phyloP scores from a whole-genome alignment of 176 grass and related monocot species.

The Ampelocalamus luodianensis region DNA sequence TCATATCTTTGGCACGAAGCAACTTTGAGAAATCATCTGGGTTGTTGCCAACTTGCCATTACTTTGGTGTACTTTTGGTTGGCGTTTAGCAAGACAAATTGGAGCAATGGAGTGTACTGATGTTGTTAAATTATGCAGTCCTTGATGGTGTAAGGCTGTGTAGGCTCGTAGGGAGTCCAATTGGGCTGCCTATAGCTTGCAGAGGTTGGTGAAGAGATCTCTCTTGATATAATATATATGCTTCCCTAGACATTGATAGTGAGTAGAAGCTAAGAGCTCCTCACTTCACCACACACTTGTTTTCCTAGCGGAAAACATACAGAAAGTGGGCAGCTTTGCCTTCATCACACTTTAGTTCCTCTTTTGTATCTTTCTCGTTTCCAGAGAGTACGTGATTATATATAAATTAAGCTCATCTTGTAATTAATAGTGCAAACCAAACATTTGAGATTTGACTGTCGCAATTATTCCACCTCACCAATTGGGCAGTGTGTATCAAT shows the following conservation, averaged over 20 bases:
- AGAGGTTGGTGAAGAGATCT: slow-evolving; percentile 43
- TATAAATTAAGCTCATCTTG: not conserved
- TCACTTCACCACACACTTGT: slow-evolving; percentile 14
- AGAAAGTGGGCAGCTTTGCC: slow-evolving; percentile 23
- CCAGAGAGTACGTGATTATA: not conserved
- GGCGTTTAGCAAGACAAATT: slow-evolving; percentile 58
- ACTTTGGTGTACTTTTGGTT: slow-evolving; percentile 59
- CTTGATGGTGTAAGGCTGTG: slow-evolving; percentile 10
- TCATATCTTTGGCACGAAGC: slow-evolving; percentile 58
- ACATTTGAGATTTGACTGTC: not conserved
- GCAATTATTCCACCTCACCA: not conserved
- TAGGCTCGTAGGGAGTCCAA: slow-evolving; percentile 11
- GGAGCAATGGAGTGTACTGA: slow-evolving; percentile 46
- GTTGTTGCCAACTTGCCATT: slow-evolving; percentile 37
- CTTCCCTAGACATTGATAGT: not conserved
- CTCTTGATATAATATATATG: slow-evolving; percentile 24
- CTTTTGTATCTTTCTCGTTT: slow-evolving; percentile 32
- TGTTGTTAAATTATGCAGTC: slow-evolving; percentile 28
- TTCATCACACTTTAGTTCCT: slow-evolving; percentile 37
- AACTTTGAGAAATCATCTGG: slow-evolving; percentile 38
- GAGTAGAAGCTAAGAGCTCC: slow-evolving; percentile 11
- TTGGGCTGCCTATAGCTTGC: slow-evolving; percentile 23
- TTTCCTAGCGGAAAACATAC: slow-evolving; percentile 44
- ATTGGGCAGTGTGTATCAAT: not conserved
- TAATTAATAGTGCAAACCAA: not conserved